Evolutionary conservation across 1,139 yeast species (phyloP), one percentile per base, ranked within the genome.

Genomic region (Geotrichum cucujoidarum): DNA sequence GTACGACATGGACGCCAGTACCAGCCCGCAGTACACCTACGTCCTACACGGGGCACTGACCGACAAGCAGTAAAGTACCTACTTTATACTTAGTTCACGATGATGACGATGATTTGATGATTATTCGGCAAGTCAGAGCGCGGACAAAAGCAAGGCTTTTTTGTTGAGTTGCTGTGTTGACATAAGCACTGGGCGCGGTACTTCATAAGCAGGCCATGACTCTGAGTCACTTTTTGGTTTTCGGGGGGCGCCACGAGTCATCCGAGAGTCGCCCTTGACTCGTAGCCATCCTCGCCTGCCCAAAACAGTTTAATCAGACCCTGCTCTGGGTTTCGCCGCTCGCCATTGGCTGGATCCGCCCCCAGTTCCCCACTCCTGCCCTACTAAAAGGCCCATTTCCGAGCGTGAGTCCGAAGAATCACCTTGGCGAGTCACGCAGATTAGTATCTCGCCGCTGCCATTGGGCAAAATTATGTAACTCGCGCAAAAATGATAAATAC

Each of bases 1-100:
- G 4, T 49, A 49, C 24, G 52, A 49, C 22, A 20, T 49, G 30
- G 48, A 49, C 21, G 35, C 34, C 5, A n/a, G n/a, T n/a, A 21
- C 29, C 2, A 22, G 27, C 24, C 48, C 36, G 29, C 36, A 39
- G 22, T 48, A 25, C 32, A 40, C 43, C 13, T 48, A 45, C 24
- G 31, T 48, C 2, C 16, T 45, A 7, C 29, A 34, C 7, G 49
- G 44, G 1, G 25, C 48, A 2, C 18, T 48, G n/a, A 27, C 13
- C 4, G 36, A n/a, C n/a, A n/a, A n/a, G n/a, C n/a, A n/a, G n/a
- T n/a, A n/a, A n/a, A n/a, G n/a, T n/a, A n/a, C n/a, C n/a, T n/a
- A n/a, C n/a, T n/a, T n/a, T n/a, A n/a, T n/a, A n/a, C n/a, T n/a
- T n/a, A n/a, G n/a, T n/a, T n/a, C n/a, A n/a, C n/a, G n/a, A n/a